These are phyloP conservation scores for Cylindrotheca closterium DNA, from an alignment of 108 stramenopile species.

Conservation along the genomic window DNA sequence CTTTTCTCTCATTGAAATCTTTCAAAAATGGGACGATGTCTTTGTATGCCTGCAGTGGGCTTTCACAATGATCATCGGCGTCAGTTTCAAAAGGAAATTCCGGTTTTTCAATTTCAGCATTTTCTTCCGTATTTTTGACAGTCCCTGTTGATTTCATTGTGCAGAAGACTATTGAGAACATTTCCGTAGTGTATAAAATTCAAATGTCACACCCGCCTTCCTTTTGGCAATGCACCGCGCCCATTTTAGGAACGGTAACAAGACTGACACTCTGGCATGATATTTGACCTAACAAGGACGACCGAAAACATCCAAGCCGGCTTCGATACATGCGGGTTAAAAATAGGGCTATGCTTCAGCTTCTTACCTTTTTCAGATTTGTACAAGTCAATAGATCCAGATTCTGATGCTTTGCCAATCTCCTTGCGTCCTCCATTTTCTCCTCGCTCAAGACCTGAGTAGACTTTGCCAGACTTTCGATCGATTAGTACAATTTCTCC, in stretches of 20 bases:
- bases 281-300: slow-evolving; percentile 45
- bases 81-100: slow-evolving; percentile 80
- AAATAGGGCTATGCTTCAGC: neutral
- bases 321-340: slow-evolving; percentile 56
- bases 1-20: slow-evolving; percentile 22
- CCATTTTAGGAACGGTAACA: slow-evolving; percentile 9
- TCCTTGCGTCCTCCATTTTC: slow-evolving; percentile 43
- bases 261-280: slow-evolving; percentile 39
- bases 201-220: slow-evolving; percentile 64
- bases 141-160: slow-evolving; percentile 5
- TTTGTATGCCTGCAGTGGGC: slow-evolving; percentile 85
- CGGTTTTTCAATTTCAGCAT: neutral
- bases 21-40: slow-evolving; percentile 81
- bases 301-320: slow-evolving; percentile 27
- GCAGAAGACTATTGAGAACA: slow-evolving; percentile 61
- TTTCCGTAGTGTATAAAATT: slow-evolving; percentile 45
- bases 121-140: neutral
- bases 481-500: slow-evolving; percentile 54
- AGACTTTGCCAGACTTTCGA: slow-evolving; percentile 40
- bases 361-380: slow-evolving; percentile 16
- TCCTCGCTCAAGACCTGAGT: slow-evolving; percentile 46
- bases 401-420: slow-evolving; percentile 37
- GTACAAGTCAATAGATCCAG: slow-evolving; percentile 20
- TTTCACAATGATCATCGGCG: slow-evolving; percentile 95
- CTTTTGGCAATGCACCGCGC: slow-evolving; percentile 1